A percentile compares a stretch with the other conserved stretches of the same genome.
Conservation (phyloP, 495 filamentous ascomycete genomes). For the Viridothelium virens region DNA sequence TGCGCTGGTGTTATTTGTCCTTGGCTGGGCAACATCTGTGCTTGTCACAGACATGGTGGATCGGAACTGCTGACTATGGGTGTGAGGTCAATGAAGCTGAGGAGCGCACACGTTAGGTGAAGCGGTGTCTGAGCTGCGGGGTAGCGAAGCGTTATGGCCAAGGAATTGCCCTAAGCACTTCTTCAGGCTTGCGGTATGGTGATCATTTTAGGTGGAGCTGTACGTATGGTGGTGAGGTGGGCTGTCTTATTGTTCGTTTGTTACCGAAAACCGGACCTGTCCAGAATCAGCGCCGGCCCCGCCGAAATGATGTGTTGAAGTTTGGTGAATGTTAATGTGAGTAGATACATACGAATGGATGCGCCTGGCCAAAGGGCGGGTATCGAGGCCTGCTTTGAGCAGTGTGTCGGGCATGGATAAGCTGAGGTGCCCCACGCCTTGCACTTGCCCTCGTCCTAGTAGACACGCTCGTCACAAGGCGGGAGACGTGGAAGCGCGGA, state of each 20-base stretch:
- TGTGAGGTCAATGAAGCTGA: background rate
- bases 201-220: background rate
- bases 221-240: background rate
- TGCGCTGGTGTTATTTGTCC: background rate
- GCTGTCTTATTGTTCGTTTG: background rate
- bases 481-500: background rate
- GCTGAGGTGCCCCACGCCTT: slow-evolving; percentile 10
- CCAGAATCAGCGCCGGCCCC: background rate
- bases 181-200: background rate
- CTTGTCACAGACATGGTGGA: slow-evolving; percentile 9
- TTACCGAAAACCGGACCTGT: background rate
- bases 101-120: background rate
- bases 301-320: background rate
- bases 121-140: background rate
- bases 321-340: background rate
- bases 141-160: background rate
- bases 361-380: slow-evolving; percentile 4
- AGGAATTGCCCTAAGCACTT: background rate
- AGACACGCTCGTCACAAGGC: background rate
- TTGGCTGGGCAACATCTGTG: background rate
- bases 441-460: background rate
- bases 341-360: background rate
- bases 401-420: slow-evolving; percentile 2
- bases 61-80: background rate
- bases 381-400: background rate